Conservation (phyloP, 1,139 yeast genomes). For the Lodderomyces parapsilosis region DNA sequence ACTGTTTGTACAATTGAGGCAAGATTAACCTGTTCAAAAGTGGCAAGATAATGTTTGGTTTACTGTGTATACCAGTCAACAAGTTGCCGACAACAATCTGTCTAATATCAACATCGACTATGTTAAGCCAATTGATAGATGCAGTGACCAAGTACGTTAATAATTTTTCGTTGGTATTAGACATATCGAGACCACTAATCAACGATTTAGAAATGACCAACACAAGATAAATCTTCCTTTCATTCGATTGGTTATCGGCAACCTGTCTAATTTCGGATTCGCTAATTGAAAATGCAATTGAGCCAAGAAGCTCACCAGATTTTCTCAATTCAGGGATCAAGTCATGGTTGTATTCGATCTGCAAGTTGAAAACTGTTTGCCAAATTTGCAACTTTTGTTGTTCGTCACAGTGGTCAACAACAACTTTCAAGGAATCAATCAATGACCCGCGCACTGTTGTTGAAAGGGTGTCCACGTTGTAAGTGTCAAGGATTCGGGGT, state of each 20-base stretch:
- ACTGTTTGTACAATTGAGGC: slow-evolving; percentile 54
- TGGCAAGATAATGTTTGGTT: slow-evolving; percentile 58
- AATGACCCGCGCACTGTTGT: slow-evolving; percentile 15
- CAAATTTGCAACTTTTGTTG: slow-evolving; percentile 17
- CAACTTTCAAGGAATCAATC: slow-evolving; percentile 35
- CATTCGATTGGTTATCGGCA: slow-evolving; percentile 16
- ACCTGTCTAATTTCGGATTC: slow-evolving; percentile 14
- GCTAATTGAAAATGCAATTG: slow-evolving; percentile 22
- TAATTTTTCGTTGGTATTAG: slow-evolving; percentile 12
- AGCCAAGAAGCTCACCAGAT: slow-evolving; percentile 32
- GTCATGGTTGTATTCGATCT: slow-evolving; percentile 13
- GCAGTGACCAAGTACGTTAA: slow-evolving; percentile 15
- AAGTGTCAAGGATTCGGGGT: slow-evolving; percentile 10
- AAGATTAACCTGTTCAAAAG: slow-evolving; percentile 68
- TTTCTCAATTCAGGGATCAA: slow-evolving; percentile 24
- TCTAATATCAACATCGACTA: slow-evolving; percentile 41
- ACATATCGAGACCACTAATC: slow-evolving; percentile 21
- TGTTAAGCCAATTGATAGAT: slow-evolving; percentile 20
- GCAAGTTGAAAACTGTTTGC: slow-evolving; percentile 20
- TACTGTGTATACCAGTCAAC: slow-evolving; percentile 61
- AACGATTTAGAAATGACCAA: slow-evolving; percentile 36
- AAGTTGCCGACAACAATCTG: slow-evolving; percentile 61
- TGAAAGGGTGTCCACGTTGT: slow-evolving; percentile 15
- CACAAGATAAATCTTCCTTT: slow-evolving; percentile 26
- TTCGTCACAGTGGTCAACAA: slow-evolving; percentile 10